phyloP scores from a whole-genome alignment of 2,329 filamentous ascomycete genomes.

The Xylaria sp. region DNA sequence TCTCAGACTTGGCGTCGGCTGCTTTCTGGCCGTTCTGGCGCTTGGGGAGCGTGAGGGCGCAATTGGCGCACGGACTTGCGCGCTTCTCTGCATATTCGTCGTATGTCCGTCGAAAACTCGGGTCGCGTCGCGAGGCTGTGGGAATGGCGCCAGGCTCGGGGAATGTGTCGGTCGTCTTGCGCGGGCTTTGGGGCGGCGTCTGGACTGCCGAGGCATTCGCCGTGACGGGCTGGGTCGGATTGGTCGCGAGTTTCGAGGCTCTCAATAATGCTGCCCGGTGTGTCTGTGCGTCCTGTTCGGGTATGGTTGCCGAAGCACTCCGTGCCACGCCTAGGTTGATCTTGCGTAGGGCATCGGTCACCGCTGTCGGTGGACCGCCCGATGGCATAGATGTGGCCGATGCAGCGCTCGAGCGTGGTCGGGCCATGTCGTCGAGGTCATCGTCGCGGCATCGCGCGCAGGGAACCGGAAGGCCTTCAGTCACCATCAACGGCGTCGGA shows the following conservation, averaged over 20 bases:
- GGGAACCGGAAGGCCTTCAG: constrained; percentile 70
- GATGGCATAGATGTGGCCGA: constrained; percentile 44
- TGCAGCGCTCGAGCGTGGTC: constrained; percentile 55
- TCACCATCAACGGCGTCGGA: constrained; percentile 75
- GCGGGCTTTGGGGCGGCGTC: constrained; percentile 68
- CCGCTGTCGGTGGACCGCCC: constrained; percentile 51
- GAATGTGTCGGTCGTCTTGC: constrained; percentile 51
- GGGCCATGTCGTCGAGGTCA: constrained; percentile 46
- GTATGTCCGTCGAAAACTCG: constrained; percentile 70
- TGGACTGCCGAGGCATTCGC: constrained; percentile 58
- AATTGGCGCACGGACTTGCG: constrained; percentile 74
- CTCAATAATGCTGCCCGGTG: constrained; percentile 56
- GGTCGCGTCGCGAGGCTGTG: constrained; percentile 57
- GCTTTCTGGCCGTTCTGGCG: constrained; percentile 36
- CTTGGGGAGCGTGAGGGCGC: constrained; percentile 71
- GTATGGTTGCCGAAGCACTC: constrained; percentile 55
- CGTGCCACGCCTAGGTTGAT: constrained; percentile 57
- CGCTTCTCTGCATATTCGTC: constrained; percentile 72
- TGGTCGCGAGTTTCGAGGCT: constrained; percentile 47
- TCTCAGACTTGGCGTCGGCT: constrained; percentile 50
- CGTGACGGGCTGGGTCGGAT: constrained; percentile 22
- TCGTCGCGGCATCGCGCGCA: constrained; percentile 69
- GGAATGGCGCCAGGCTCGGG: constrained; percentile 39
- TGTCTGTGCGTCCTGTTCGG: constrained; percentile 57
- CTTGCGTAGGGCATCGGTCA: constrained; percentile 60